A percentile compares a stretch with the other conserved stretches of the same genome.
These are phyloP conservation scores for Globisporangium spiculum DNA, from an alignment of 352 stramenopile species.

Conservation along the genomic window DNA sequence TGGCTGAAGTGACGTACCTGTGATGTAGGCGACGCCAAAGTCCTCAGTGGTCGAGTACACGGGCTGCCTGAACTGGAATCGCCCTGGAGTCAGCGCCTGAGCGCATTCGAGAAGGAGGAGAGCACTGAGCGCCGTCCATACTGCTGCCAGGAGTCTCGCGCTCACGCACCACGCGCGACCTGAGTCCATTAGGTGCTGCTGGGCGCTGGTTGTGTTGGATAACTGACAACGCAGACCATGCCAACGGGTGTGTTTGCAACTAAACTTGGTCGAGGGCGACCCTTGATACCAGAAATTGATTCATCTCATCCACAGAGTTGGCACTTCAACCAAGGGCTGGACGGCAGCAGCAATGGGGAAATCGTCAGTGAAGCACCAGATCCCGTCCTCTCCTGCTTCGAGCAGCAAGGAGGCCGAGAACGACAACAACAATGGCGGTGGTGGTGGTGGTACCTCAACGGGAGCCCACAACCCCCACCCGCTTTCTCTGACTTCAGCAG, in stretches of 20 bases:
- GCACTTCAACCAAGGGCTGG: neutral
- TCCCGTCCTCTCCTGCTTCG: constrained; percentile 15
- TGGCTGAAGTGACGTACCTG: constrained; percentile 19
- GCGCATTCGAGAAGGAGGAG: neutral
- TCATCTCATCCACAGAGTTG: too few species aligned
- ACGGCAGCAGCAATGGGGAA: constrained; percentile 25
- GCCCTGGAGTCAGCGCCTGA: constrained; percentile 23
- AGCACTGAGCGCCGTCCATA: neutral
- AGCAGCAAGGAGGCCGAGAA: neutral
- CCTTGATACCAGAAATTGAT: too few species aligned
- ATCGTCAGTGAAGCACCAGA: constrained; percentile 20
- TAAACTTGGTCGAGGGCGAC: too few species aligned
- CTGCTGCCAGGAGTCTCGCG: too few species aligned
- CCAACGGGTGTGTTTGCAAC: too few species aligned
- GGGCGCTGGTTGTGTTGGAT: too few species aligned
- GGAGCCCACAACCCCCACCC: neutral
- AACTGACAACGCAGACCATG: too few species aligned
- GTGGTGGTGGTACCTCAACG: neutral
- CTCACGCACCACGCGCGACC: neutral
- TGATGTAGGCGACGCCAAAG: constrained; percentile 63
- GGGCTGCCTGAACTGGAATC: constrained; percentile 58
- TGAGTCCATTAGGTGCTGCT: neutral
- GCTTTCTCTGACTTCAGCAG: neutral
- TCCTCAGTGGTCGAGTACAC: constrained; percentile 58
- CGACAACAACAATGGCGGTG: neutral